Evolutionary conservation across 176 grass and related monocot genomes (phyloP), one percentile per base, ranked within the genome.

Genomic region (Olyra latifolia): DNA sequence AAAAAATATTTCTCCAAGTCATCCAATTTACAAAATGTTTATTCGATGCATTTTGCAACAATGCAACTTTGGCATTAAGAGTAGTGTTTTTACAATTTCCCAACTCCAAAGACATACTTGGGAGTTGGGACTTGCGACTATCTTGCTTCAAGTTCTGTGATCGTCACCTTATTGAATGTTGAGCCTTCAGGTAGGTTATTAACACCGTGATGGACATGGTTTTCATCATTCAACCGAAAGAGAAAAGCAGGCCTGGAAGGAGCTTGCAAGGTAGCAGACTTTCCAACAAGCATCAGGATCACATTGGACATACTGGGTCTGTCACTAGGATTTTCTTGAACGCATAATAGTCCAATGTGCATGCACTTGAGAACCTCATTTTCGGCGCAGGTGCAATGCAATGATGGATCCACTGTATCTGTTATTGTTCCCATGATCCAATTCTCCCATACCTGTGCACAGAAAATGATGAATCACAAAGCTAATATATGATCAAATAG

Each of bases 321-420:
- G 9, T 85, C 30, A 39, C 76, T 50, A 42, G 82, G 78, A 24
- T 53, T 41, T 22, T 91, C 89, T 74, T 91, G 82, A 59, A 83
- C 86, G 35, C 89, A 91, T 40, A 88, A 14, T 14, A 88, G 74
- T 1, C 86, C 90, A 57, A 91, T 60, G 54, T 82, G 87, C 49
- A 63, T 42, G 62, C 75, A 88, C 39, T 48, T 81, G 39, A 85
- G 74, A 72, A 54, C 29, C 73, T 55, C 20, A 56, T 57, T 72
- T 91, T 72, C 60, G 62, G 50, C 56, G 43, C 15, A 61, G 23
- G 17, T 82, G 41, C 13, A 38, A 22, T 1, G 24, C 24, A 87
- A 25, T 13, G 39, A 23, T 35, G 72, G 32, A 64, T 82, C 61
- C 13, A 69, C 15, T 53, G 63, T 66, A 39, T 45, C 59, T 58